Evolutionary conservation across 805 yeast species (phyloP).

Genomic region (Tetrapisispora nanseiensis): DNA sequence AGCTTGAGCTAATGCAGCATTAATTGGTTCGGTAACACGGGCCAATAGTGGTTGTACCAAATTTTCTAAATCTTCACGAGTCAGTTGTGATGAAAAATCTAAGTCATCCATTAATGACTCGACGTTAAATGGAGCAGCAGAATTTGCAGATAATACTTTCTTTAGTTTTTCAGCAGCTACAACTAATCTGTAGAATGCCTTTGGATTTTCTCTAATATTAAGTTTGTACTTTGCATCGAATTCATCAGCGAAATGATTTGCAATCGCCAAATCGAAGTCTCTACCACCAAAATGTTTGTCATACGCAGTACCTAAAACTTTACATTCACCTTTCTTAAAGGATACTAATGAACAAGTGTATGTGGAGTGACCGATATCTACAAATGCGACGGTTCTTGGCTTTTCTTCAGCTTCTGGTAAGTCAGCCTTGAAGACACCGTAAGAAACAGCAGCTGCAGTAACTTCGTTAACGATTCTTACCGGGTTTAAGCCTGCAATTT

Average conservation of each 20-base stretch:
- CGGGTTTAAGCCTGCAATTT: constrained; percentile 94
- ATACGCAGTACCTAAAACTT: constrained; percentile 82
- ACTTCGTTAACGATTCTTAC: constrained; percentile 95
- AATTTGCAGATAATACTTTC: constrained; percentile 93
- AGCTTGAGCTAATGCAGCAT: constrained; percentile 73
- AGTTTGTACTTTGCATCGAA: constrained; percentile 88
- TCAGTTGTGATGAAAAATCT: constrained; percentile 81
- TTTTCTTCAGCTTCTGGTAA: constrained; percentile 76
- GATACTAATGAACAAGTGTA: constrained; percentile 84
- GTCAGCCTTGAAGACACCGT: constrained; percentile 96
- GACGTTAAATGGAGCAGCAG: constrained; percentile 85
- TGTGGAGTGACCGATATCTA: constrained; percentile 95
- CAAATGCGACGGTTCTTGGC: constrained; percentile 81
- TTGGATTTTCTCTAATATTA: constrained; percentile 81
- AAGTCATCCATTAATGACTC: constrained; percentile 97
- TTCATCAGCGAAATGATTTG: constrained; percentile 89
- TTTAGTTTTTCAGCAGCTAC: constrained; percentile 87
- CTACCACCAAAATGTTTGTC: constrained; percentile 98
- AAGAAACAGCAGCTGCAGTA: constrained; percentile 98
- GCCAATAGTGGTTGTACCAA: constrained; percentile 72
- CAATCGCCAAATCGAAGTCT: constrained; percentile 86
- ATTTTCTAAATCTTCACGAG: constrained; percentile 89
- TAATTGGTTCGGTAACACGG: constrained; percentile 68
- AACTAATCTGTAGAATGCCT: constrained; percentile 89
- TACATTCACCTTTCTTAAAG: constrained; percentile 92